phyloP scores from a whole-genome alignment of 352 stramenopile genomes.

The Phytophthora idaei region DNA sequence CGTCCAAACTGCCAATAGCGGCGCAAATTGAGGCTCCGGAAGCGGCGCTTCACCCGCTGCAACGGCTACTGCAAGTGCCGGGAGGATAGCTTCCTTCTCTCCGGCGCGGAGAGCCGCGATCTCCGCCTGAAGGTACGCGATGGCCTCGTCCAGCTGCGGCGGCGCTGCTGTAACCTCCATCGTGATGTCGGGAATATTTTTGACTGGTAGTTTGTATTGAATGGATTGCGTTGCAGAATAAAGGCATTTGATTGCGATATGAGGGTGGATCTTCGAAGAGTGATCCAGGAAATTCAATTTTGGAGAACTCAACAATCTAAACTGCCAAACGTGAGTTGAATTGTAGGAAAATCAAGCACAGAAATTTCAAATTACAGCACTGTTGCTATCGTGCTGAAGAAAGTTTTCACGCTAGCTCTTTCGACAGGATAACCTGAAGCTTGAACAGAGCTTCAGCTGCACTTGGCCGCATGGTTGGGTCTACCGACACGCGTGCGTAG shows the following conservation, averaged over 20 bases:
- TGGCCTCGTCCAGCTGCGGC: conserved; percentile 61
- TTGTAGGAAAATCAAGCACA: no score
- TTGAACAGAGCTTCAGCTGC: conserved; percentile 3
- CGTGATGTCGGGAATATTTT: not conserved
- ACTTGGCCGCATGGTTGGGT: not conserved
- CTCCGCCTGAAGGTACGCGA: conserved; percentile 60
- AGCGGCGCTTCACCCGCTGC: conserved; percentile 43
- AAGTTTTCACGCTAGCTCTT: not conserved
- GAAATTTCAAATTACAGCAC: no score
- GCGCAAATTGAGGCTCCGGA: conserved; percentile 49
- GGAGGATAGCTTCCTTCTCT: conserved; percentile 41
- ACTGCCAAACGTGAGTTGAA: no score
- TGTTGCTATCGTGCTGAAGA: no score
- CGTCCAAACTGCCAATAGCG: conserved; percentile 56
- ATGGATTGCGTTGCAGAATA: not conserved
- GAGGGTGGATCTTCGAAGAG: no score
- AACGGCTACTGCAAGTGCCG: conserved; percentile 37
- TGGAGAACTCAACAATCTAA: no score
- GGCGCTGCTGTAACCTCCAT: conserved; percentile 20
- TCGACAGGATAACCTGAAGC: conserved; percentile 4
- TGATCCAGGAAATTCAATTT: not conserved
- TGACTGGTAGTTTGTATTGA: conserved; percentile 10
- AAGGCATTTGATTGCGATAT: not conserved
- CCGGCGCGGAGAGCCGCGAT: conserved; percentile 49
- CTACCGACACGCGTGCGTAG: not conserved